Evolutionary conservation across 305 asterid species (phyloP).

Genomic region (Fraxinus latifolia): DNA sequence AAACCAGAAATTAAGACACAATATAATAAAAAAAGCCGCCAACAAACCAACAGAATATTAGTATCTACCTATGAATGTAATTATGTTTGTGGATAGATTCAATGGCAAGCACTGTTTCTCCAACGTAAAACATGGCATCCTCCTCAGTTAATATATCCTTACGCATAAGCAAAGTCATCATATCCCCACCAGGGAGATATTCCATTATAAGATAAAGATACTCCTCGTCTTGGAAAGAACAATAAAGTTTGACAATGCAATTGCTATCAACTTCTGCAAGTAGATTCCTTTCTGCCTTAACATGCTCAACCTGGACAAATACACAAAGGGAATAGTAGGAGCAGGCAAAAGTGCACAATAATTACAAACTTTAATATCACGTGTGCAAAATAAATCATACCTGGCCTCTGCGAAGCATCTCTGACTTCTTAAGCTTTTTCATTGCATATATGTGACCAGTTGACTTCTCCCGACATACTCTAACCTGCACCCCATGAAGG

Average conservation of each 20-base stretch:
- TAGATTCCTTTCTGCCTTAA: slow-evolving; percentile 87
- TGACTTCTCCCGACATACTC: slow-evolving; percentile 82
- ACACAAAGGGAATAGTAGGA: slow-evolving; percentile 10
- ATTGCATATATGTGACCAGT: slow-evolving; percentile 84
- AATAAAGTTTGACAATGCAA: slow-evolving; percentile 87
- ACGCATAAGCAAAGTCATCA: slow-evolving; percentile 96
- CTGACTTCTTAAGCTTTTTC: slow-evolving; percentile 94
- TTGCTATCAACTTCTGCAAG: slow-evolving; percentile 93
- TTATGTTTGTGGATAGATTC: slow-evolving; percentile 91
- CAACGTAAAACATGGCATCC: slow-evolving; percentile 82
- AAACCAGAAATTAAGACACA: neutral
- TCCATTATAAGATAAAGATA: slow-evolving; percentile 88
- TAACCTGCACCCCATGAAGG: slow-evolving; percentile 48
- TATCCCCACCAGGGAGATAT: slow-evolving; percentile 96
- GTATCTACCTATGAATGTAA: slow-evolving; percentile 73
- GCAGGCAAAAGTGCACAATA: slow-evolving; percentile 17
- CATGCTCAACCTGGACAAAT: slow-evolving; percentile 74
- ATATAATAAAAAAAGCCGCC: neutral
- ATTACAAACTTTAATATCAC: slow-evolving; percentile 7
- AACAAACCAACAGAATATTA: slow-evolving; percentile 11
- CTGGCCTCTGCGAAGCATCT: slow-evolving; percentile 99
- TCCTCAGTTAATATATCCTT: slow-evolving; percentile 85
- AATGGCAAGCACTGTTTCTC: slow-evolving; percentile 91
- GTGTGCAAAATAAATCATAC: slow-evolving; percentile 32
- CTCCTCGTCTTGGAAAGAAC: slow-evolving; percentile 96